Base-by-base conservation (phyloP, 345 rosid species). In the Erysimum cheiranthoides region DNA sequence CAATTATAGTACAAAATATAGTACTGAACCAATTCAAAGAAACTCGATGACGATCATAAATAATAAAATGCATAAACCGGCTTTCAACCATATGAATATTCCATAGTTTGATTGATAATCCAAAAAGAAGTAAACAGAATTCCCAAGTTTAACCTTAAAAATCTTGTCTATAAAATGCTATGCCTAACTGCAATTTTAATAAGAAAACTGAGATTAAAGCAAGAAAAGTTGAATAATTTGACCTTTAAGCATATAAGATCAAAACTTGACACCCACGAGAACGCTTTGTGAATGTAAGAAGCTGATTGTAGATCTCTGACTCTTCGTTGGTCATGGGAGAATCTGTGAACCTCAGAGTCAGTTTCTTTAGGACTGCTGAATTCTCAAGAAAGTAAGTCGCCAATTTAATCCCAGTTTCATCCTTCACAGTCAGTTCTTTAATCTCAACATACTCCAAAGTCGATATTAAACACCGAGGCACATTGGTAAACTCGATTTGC, bases 301-400 rank as follows among this genome's bases (percentile, higher is more conserved):
- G 5, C 45, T 40, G 14, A 14, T 40, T 40, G 45, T 14, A 40
- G 45, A 40, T 40, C 11, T 40, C 45, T 11, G 45, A 40, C 11
- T 4, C 45, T 40, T 40, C 14, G 5, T 40, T 40, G n/a, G 2
- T 40, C 11, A 14, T 40, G 11, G 14, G 45, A 11, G 16, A 53
- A 53, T 3, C 35, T 28, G 1, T 14, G 16, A 31, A 30, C 14
- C 61, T 5, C 61, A 30, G 11, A 56, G 1, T 30, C 38, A 56
- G 61, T 56, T 56, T 56, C 61, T 56, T 56, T 18, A 56, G 61
- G 31, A 31, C 6, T 56, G 10, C 11, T 56, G 60, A 28, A 28
- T 54, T 30, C 10, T 13, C 18, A 30, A 53, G 35, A 53, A 53
- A 28, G 28, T 13, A 53, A 1, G 17, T 53, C 59, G 6, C 60